These are phyloP conservation scores for Leccinum insolens DNA, from an alignment of 1,284 basidiomycete species.

Conservation along the genomic window DNA sequence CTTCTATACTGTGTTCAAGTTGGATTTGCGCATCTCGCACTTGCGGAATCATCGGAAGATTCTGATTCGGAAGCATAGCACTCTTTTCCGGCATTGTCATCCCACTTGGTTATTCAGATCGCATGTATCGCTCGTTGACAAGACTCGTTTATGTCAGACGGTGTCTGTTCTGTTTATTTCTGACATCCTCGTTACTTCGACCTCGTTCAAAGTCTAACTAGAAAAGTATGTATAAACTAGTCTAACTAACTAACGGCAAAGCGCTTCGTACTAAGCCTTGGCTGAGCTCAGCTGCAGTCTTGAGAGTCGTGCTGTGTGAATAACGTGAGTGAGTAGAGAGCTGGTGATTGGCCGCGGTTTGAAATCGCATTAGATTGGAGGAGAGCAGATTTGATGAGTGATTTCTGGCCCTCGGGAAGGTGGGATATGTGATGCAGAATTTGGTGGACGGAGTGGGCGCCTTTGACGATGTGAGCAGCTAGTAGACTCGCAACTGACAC, in stretches of 20 bases:
- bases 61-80: no score
- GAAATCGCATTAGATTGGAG: slow-evolving; percentile 75
- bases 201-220: no score
- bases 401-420: slow-evolving; percentile 54
- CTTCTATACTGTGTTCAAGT: no score
- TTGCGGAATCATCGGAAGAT: no score
- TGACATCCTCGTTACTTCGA: no score
- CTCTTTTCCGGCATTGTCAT: no score
- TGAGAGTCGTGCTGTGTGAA: slow-evolving; percentile 45
- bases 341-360: neutral
- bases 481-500: neutral
- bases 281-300: slow-evolving; percentile 57
- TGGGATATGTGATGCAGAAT: slow-evolving; percentile 69
- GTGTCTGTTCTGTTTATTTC: no score
- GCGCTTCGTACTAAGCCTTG: slow-evolving; percentile 57
- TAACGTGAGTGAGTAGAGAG: neutral
- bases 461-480: slow-evolving; percentile 33
- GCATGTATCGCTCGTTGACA: no score
- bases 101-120: no score
- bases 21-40: no score
- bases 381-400: slow-evolving; percentile 68
- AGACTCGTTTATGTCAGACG: no score
- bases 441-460: slow-evolving; percentile 77
- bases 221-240: no score
- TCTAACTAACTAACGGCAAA: slow-evolving; percentile 41